Evolutionary conservation across 441 rosid species (phyloP).

Genomic region (Euphorbia schlechtendalii): DNA sequence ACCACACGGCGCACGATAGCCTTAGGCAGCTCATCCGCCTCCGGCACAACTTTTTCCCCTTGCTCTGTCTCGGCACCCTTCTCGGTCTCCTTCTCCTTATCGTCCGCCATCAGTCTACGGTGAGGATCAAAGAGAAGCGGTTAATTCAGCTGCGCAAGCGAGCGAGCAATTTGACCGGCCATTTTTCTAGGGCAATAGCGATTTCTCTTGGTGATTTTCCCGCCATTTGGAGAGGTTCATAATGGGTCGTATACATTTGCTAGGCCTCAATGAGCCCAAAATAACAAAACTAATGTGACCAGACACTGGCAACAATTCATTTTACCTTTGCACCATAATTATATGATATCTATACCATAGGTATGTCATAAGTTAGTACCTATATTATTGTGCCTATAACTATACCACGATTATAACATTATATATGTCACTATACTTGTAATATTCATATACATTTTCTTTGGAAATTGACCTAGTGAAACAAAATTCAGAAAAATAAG

Average conservation of each 20-base stretch:
- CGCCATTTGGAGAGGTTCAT: conserved; percentile 7
- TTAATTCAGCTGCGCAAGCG: neutral
- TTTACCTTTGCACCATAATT: too few relatives aligned
- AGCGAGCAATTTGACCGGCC: neutral
- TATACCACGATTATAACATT: too few relatives aligned
- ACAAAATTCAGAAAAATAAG: too few relatives aligned
- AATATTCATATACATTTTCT: too few relatives aligned
- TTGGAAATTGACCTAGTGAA: too few relatives aligned
- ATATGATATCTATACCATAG: too few relatives aligned
- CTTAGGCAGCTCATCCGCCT: conserved; percentile 72
- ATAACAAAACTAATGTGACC: too few relatives aligned
- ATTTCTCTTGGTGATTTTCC: conserved; percentile 6
- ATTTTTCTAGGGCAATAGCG: conserved; percentile 3
- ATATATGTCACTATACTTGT: too few relatives aligned
- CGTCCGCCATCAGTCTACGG: neutral
- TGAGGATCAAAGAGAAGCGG: neutral
- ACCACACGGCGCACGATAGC: conserved; percentile 85
- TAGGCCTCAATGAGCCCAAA: neutral
- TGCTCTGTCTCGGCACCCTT: conserved; percentile 18
- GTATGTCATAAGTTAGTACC: too few relatives aligned
- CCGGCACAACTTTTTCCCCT: conserved; percentile 52
- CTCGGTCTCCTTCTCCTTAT: neutral
- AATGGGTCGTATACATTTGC: neutral
- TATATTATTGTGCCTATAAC: too few relatives aligned
- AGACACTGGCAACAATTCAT: too few relatives aligned